A percentile compares a stretch with the other conserved stretches of the same genome.
These are phyloP conservation scores for Litchi chinensis DNA, from an alignment of 345 rosid species.

Conservation along the genomic window DNA sequence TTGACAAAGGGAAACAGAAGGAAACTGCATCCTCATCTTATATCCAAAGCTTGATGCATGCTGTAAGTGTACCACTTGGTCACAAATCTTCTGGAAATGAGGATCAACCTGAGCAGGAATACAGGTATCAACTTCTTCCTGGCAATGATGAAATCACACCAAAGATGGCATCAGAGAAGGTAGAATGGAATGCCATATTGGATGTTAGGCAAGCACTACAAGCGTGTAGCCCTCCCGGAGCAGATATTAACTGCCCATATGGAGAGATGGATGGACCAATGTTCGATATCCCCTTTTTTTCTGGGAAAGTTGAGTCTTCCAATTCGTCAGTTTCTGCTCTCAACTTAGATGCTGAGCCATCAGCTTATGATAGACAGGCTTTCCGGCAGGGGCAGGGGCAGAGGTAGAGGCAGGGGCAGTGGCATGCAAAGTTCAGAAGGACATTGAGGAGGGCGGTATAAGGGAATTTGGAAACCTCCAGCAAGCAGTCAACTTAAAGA, in stretches of 20 bases:
- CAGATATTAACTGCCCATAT: neutral
- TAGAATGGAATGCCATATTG: neutral
- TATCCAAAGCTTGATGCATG: neutral
- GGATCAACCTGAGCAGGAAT: neutral
- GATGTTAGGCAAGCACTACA: neutral
- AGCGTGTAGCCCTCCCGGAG: neutral
- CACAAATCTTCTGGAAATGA: neutral
- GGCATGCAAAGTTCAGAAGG: constrained; percentile 7
- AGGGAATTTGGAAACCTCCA: neutral
- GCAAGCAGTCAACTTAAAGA: neutral
- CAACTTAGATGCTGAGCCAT: neutral
- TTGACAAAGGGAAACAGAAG: constrained; percentile 16
- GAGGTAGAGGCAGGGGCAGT: neutral
- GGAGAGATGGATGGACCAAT: neutral
- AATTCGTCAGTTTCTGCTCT: neutral
- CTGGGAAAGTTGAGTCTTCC: neutral
- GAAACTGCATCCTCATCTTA: constrained; percentile 3
- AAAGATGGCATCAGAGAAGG: neutral
- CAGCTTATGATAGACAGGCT: neutral
- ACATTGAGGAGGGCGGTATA: neutral
- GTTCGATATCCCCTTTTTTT: constrained; percentile 5
- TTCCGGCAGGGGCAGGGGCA: neutral
- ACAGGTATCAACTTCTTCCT: neutral
- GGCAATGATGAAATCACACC: neutral
- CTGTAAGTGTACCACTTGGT: neutral